These are phyloP conservation scores for Verticillium isaacii DNA, from an alignment of 2,329 filamentous ascomycete species.

Conservation along the genomic window DNA sequence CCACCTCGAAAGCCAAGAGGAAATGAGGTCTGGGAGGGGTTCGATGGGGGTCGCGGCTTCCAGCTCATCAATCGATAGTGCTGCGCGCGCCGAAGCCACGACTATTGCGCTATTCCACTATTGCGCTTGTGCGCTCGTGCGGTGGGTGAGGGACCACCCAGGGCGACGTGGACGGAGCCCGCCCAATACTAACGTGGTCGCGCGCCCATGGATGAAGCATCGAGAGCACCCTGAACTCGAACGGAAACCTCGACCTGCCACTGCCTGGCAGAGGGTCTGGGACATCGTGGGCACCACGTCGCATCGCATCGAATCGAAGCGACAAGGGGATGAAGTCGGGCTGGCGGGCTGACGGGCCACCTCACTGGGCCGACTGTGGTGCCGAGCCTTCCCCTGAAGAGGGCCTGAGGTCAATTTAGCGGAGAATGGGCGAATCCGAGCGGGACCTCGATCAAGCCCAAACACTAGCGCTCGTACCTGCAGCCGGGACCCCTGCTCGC, in stretches of 20 bases:
- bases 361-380: background rate
- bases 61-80: background rate
- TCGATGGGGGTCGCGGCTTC: background rate
- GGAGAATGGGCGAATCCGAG: background rate
- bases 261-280: no score
- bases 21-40: background rate
- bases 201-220: no score
- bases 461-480: slow-evolving; percentile 16
- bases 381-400: background rate
- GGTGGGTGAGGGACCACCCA: no score
- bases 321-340: background rate
- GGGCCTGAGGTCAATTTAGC: background rate
- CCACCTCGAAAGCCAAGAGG: background rate
- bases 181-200: no score
- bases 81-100: background rate
- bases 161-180: no score
- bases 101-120: background rate
- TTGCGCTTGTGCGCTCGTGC: no score
- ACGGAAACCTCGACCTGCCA: no score
- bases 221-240: no score
- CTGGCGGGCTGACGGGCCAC: background rate
- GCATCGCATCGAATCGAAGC: background rate
- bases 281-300: no score
- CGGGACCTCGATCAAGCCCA: slow-evolving; percentile 8
- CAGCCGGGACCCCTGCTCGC: background rate